phyloP scores from a whole-genome alignment of 192 early-diverging fungal species.

The Chytriomyces sp. region DNA sequence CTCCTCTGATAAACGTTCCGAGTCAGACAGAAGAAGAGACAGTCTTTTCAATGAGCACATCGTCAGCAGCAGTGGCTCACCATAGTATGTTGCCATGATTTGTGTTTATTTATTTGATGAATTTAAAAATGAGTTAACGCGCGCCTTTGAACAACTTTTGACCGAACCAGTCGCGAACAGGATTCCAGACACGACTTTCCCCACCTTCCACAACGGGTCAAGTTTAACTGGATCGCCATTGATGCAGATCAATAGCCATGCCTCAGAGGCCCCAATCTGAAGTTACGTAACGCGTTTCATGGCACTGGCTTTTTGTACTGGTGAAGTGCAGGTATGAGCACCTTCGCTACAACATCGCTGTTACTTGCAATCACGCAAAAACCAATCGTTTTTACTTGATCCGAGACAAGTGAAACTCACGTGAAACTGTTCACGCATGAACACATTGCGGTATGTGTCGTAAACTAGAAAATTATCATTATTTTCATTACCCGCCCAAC shows the following conservation, averaged over 20 bases:
- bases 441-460: not conserved
- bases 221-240: not conserved
- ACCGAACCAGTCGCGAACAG: not conserved
- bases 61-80: not conserved
- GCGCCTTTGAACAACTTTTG: not conserved
- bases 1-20: not conserved
- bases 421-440: not conserved
- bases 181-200: not conserved
- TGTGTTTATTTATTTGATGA: not conserved
- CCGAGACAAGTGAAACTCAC: not conserved
- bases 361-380: too few species aligned
- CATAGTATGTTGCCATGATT: conserved; percentile 19
- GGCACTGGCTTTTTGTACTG: too few species aligned
- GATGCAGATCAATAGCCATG: not conserved
- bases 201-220: not conserved
- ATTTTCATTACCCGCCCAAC: not conserved
- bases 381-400: not conserved
- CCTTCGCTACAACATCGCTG: too few species aligned
- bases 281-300: too few species aligned
- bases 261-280: not conserved
- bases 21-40: too few species aligned
- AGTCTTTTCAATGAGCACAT: not conserved
- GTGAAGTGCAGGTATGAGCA: too few species aligned
- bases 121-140: not conserved
- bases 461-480: not conserved